phyloP scores from a whole-genome alignment of 1,284 basidiomycete species.

The Coniophora puteana region DNA sequence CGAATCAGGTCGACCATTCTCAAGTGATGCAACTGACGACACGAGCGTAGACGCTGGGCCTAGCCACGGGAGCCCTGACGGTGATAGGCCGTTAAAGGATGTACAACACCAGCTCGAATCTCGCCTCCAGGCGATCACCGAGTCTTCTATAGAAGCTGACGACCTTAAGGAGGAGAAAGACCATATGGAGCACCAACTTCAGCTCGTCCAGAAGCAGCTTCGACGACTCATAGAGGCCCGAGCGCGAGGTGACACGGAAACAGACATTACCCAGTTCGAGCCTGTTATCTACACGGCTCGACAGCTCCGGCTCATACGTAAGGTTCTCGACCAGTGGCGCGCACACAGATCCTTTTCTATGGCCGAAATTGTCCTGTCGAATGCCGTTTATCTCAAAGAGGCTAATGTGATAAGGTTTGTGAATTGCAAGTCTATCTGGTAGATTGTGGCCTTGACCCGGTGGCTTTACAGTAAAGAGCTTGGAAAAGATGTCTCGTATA shows the following conservation, averaged over 20 bases:
- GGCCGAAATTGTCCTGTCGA: slow-evolving; percentile 86
- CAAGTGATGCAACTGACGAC: slow-evolving; percentile 75
- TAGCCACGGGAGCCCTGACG: slow-evolving; percentile 64
- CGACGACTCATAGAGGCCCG: slow-evolving; percentile 77
- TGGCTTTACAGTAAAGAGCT: slow-evolving; percentile 68
- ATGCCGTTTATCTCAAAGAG: slow-evolving; percentile 88
- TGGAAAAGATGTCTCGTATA: slow-evolving; percentile 83
- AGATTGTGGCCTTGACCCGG: slow-evolving; percentile 8
- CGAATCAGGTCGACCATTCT: slow-evolving; percentile 69
- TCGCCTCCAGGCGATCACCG: slow-evolving; percentile 69
- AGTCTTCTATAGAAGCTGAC: slow-evolving; percentile 72
- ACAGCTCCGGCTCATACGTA: slow-evolving; percentile 76
- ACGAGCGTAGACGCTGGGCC: slow-evolving; percentile 73
- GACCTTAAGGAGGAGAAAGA: slow-evolving; percentile 87
- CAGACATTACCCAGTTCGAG: slow-evolving; percentile 61
- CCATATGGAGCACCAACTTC: slow-evolving; percentile 86
- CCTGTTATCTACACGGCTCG: slow-evolving; percentile 77
- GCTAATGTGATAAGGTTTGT: slow-evolving; percentile 89
- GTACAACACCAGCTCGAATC: slow-evolving; percentile 71
- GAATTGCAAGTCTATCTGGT: slow-evolving; percentile 5
- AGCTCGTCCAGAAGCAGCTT: slow-evolving; percentile 79
- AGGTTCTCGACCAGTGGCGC: slow-evolving; percentile 83
- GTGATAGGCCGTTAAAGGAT: slow-evolving; percentile 61
- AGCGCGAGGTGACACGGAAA: slow-evolving; percentile 69
- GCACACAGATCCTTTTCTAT: slow-evolving; percentile 83